These are phyloP conservation scores for Candida qinlingensis DNA, from an alignment of 805 yeast species.

Conservation along the genomic window DNA sequence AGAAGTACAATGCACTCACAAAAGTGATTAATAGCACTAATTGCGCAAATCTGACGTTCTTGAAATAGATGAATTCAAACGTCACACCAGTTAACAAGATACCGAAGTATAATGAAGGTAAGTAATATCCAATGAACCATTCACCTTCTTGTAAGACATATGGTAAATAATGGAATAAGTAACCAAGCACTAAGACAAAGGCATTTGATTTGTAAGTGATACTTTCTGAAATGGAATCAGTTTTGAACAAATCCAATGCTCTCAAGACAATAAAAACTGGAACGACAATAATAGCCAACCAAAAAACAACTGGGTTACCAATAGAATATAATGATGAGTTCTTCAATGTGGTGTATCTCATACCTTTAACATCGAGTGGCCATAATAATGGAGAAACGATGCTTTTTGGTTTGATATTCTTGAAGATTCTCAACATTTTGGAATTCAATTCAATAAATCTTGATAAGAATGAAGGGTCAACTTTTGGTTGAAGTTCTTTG, in stretches of 20 bases:
- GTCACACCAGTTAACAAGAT: conserved; percentile 39
- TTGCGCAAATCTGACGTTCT: conserved; percentile 26
- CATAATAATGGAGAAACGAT: conserved; percentile 47
- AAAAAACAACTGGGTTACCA: conserved; percentile 62
- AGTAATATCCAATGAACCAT: conserved; percentile 41
- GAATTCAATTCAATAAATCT: conserved; percentile 20
- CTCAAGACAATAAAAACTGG: conserved; percentile 19
- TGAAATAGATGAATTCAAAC: conserved; percentile 35
- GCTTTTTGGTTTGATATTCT: conserved; percentile 9
- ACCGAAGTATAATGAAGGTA: conserved; percentile 46
- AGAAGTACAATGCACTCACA: conserved; percentile 11
- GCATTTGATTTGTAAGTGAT: conserved; percentile 19
- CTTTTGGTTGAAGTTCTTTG: conserved; percentile 20
- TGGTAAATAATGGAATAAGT: conserved; percentile 54
- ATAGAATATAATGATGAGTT: conserved; percentile 47
- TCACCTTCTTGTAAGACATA: conserved; percentile 32
- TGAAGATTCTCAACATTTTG: conserved; percentile 15
- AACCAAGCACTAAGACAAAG: conserved; percentile 40
- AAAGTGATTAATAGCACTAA: conserved; percentile 19
- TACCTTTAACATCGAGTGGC: conserved; percentile 57
- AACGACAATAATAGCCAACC: conserved; percentile 35
- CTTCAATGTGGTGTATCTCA: conserved; percentile 46
- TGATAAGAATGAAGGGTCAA: conserved; percentile 12
- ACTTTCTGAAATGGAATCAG: conserved; percentile 12
- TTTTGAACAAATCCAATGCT: conserved; percentile 24